These are phyloP conservation scores for Eucalyptus dawsonii DNA, from an alignment of 345 rosid genomes.

Conservation along the genomic window DNA sequence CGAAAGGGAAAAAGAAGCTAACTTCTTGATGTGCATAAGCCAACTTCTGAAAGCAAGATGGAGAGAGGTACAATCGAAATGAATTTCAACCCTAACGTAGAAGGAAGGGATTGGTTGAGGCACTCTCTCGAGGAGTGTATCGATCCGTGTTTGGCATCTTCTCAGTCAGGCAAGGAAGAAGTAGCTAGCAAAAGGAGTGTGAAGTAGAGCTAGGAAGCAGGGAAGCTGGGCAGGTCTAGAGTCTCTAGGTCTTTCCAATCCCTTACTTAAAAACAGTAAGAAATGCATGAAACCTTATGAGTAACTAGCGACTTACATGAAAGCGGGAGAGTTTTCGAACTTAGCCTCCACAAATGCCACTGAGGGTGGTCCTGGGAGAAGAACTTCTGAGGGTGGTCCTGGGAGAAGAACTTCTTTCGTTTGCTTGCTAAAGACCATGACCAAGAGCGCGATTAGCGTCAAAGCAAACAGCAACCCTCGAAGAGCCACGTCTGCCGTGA, in stretches of 20 bases:
- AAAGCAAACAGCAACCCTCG: slow-evolving; percentile 21
- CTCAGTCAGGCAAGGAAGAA: neutral
- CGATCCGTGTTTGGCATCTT: neutral
- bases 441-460: slow-evolving; percentile 1
- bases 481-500: slow-evolving; percentile 2
- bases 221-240: neutral
- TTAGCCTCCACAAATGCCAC: neutral
- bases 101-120: neutral
- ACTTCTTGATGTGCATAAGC: neutral
- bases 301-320: slow-evolving; percentile 5
- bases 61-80: neutral
- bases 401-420: neutral
- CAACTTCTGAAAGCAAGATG: neutral
- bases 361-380: neutral
- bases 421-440: slow-evolving; percentile 21
- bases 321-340: slow-evolving; percentile 21
- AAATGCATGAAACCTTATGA: neutral
- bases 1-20: neutral
- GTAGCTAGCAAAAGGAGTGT: neutral
- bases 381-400: neutral
- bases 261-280: neutral
- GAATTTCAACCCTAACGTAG: neutral
- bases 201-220: neutral
- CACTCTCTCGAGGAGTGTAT: neutral
- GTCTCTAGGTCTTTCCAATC: too few relatives aligned